Evolutionary conservation across 768 basidiomycete species (phyloP).

Genomic region (Agaricus sinodeliciosus): DNA sequence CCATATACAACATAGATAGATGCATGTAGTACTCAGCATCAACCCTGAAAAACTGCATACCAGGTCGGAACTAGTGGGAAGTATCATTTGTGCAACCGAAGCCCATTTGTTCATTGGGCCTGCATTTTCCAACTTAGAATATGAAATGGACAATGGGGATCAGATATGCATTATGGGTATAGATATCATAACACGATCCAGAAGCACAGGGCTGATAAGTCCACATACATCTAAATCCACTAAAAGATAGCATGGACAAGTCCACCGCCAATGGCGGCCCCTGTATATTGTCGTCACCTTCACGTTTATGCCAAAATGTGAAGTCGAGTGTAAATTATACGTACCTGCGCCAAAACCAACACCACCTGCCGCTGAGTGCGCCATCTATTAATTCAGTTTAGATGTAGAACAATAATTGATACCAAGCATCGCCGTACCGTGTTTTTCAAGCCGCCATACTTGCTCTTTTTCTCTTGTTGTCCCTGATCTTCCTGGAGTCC

Average conservation of each 20-base stretch:
- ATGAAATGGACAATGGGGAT: background rate
- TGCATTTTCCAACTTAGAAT: too few species aligned
- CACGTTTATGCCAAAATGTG: background rate
- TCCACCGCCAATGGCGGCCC: slow-evolving; percentile 29
- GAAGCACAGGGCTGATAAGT: too few species aligned
- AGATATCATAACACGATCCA: too few species aligned
- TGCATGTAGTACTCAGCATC: too few species aligned
- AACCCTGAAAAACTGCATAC: too few species aligned
- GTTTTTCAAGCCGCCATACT: slow-evolving; percentile 48
- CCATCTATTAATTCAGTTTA: slow-evolving; percentile 31
- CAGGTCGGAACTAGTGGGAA: too few species aligned
- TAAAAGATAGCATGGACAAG: slow-evolving; percentile 28
- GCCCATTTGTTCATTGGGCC: too few species aligned
- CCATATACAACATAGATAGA: too few species aligned
- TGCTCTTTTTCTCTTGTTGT: slow-evolving; percentile 49
- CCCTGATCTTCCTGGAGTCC: slow-evolving; percentile 38
- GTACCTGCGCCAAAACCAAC: slow-evolving; percentile 72
- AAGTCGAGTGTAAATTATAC: slow-evolving; percentile 16
- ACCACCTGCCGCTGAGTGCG: slow-evolving; percentile 59
- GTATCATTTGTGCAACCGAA: too few species aligned
- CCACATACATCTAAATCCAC: background rate
- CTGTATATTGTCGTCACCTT: slow-evolving; percentile 12
- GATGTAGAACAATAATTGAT: background rate
- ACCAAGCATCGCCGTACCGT: slow-evolving; percentile 33
- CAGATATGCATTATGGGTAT: background rate